phyloP scores from a whole-genome alignment of 352 stramenopile genomes.

The Aphanomyces invadans region DNA sequence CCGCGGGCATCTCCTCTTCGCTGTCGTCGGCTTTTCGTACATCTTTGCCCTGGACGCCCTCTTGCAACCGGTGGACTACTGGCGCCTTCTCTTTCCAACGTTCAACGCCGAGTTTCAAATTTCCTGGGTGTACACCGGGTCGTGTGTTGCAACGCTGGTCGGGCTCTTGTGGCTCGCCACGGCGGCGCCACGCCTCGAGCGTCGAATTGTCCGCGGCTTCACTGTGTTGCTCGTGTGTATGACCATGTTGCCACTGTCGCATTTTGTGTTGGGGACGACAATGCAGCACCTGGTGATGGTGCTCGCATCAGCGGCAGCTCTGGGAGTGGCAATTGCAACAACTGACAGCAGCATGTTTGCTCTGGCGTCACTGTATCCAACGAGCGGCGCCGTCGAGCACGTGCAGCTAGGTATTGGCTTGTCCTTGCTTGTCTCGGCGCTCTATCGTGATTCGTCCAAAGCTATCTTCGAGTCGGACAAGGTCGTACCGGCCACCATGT shows the following conservation, averaged over 20 bases:
- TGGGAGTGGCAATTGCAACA: background rate
- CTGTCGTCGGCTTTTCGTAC: conserved; percentile 1
- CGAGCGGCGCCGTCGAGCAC: background rate
- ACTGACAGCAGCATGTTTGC: conserved; percentile 9
- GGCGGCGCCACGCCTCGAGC: background rate
- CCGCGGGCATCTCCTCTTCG: background rate
- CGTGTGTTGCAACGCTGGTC: background rate
- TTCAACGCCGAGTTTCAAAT: conserved; percentile 9
- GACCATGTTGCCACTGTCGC: background rate
- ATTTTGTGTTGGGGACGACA: background rate
- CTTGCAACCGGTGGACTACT: conserved; percentile 4
- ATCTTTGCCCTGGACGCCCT: conserved; percentile 4
- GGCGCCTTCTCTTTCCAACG: background rate
- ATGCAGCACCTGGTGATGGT: conserved; percentile 10
- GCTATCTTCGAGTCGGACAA: background rate
- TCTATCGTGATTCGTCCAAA: background rate
- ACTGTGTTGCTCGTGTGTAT: background rate
- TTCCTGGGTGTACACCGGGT: conserved; percentile 4
- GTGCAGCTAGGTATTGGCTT: background rate
- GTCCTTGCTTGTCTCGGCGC: background rate
- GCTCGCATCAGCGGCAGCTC: background rate
- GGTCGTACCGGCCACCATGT: background rate
- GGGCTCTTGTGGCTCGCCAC: background rate
- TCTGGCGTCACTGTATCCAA: background rate
- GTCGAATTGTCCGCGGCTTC: background rate